Evolutionary conservation across 2,329 filamentous ascomycete species (phyloP).

Genomic region (Ophiostoma novo-ulmi): DNA sequence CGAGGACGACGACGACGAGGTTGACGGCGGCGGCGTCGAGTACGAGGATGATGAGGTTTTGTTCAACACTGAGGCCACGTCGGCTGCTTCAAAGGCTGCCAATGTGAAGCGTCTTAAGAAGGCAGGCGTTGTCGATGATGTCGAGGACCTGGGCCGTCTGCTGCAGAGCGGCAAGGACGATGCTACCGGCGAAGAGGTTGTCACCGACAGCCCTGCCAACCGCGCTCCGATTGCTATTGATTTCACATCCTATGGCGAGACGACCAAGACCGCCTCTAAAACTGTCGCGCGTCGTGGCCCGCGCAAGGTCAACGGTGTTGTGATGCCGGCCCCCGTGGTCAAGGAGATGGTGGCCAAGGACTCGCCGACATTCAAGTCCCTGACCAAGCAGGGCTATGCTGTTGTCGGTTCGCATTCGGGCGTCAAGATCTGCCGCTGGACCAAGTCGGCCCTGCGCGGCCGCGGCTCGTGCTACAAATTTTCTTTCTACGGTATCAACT

Average conservation of each 20-base stretch:
- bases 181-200: constrained; percentile 21
- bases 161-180: constrained; percentile 46
- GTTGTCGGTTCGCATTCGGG: constrained; percentile 94
- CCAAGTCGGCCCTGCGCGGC: constrained; percentile 89
- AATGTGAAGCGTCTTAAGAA: constrained; percentile 42
- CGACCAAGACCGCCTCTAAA: constrained; percentile 36
- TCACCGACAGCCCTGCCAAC: constrained; percentile 15
- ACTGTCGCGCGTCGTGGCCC: constrained; percentile 28
- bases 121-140: constrained; percentile 59
- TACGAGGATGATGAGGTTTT: constrained; percentile 50
- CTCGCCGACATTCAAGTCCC: constrained; percentile 79
- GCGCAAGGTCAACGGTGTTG: constrained; percentile 31
- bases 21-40: not conserved
- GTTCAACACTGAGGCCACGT: constrained; percentile 45
- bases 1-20: constrained; percentile 69
- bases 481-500: constrained; percentile 94
- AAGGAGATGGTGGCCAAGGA: constrained; percentile 94
- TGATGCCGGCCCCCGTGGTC: constrained; percentile 40
- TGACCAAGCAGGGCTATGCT: constrained; percentile 94
- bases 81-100: constrained; percentile 31
- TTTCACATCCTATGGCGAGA: constrained; percentile 65
- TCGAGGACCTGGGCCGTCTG: constrained; percentile 75
- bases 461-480: constrained; percentile 96
- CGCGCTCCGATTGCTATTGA: constrained; percentile 66
- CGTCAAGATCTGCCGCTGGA: constrained; percentile 98